phyloP scores from a whole-genome alignment of 148 eudicot species.

The Rhododendron griersonianum region DNA sequence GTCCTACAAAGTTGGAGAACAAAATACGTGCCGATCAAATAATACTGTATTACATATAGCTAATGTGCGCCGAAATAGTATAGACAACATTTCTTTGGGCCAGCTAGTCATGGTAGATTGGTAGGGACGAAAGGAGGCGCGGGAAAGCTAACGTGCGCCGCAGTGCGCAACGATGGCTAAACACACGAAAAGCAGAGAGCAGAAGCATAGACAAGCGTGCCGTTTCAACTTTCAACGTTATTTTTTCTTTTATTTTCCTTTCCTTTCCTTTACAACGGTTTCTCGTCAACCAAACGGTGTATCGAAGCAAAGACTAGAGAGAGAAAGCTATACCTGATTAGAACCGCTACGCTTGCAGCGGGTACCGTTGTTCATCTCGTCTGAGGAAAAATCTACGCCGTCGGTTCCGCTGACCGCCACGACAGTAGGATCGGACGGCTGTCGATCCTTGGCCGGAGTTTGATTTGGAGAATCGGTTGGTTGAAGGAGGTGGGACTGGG shows the following conservation, averaged over 20 bases:
- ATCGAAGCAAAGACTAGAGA: neutral
- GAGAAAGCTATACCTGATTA: neutral
- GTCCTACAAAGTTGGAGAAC: neutral
- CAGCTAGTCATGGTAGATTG: neutral
- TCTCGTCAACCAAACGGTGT: neutral
- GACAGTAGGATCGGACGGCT: neutral
- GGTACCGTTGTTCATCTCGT: neutral
- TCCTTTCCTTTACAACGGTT: neutral
- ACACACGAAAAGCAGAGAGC: neutral
- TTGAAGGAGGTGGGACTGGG: neutral
- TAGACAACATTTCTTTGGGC: neutral
- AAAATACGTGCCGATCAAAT: neutral
- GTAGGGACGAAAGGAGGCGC: neutral
- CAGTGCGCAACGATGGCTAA: neutral
- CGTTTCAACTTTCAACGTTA: neutral
- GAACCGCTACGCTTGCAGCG: neutral
- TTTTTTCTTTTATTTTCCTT: neutral
- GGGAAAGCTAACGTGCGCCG: neutral
- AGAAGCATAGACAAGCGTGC: neutral
- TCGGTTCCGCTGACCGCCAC: neutral
- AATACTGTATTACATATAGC: neutral
- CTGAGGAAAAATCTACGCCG: neutral
- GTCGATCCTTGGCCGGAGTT: neutral
- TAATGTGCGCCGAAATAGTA: neutral
- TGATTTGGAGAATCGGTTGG: neutral